A percentile compares a stretch with the other conserved stretches of the same genome.
phyloP scores from a whole-genome alignment of 345 rosid species.

The Brassica juncea region DNA sequence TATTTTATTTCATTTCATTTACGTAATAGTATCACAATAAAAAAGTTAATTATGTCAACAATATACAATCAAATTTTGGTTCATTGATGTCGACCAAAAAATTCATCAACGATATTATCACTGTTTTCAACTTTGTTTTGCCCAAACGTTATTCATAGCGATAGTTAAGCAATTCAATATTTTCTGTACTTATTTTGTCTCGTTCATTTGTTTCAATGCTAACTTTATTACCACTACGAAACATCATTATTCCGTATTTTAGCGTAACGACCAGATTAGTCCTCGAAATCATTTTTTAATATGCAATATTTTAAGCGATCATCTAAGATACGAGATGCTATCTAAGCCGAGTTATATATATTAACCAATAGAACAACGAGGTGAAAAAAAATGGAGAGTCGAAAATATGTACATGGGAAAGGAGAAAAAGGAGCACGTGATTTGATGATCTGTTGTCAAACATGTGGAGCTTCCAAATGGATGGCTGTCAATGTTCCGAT shows the following conservation, averaged over 20 bases:
- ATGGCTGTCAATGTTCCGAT: conserved; percentile 29
- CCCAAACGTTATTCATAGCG: not conserved
- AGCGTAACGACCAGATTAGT: not conserved
- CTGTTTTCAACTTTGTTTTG: not conserved
- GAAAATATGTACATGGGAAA: conserved; percentile 32
- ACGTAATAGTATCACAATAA: not conserved
- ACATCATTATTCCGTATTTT: not conserved
- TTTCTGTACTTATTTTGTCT: not conserved
- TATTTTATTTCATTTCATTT: not conserved
- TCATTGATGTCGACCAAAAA: not conserved
- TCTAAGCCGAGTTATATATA: not conserved
- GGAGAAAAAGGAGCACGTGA: conserved; percentile 35
- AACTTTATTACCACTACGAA: not conserved
- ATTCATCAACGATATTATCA: not conserved
- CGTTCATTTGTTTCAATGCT: not conserved
- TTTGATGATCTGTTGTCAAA: conserved; percentile 27
- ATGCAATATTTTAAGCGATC: not conserved
- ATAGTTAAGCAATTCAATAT: not conserved
- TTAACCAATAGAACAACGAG: not conserved
- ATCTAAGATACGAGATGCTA: conserved; percentile 13
- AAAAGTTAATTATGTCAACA: not conserved
- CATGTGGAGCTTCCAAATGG: conserved; percentile 39
- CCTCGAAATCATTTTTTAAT: not conserved
- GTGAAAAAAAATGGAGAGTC: not conserved
- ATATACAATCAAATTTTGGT: not conserved